phyloP scores from a whole-genome alignment of 768 basidiomycete species.

The Leucocoprinus leucothites region DNA sequence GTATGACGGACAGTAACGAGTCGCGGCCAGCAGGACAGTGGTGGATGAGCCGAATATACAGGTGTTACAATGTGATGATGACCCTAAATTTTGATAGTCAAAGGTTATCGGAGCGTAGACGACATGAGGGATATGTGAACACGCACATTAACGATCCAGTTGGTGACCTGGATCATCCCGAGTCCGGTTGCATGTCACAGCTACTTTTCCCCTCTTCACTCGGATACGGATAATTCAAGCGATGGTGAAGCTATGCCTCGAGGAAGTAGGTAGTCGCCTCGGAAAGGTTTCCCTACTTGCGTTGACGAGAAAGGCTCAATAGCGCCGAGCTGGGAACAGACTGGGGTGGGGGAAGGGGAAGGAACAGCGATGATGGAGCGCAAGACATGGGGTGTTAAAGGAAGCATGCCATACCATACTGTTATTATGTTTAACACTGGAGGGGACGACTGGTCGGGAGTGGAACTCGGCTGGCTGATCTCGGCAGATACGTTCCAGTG shows the following conservation, averaged over 20 bases:
- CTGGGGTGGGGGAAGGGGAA: constrained; percentile 54
- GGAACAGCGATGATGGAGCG: constrained; percentile 38
- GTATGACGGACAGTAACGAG: too few species aligned
- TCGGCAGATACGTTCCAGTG: too few species aligned
- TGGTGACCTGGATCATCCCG: constrained; percentile 87
- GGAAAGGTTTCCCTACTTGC: too few species aligned
- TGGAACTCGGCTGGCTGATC: too few species aligned
- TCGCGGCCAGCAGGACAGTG: too few species aligned
- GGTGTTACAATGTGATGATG: constrained; percentile 80
- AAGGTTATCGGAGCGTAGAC: neutral
- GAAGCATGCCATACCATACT: too few species aligned
- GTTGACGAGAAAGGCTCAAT: too few species aligned
- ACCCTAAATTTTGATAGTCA: constrained; percentile 53
- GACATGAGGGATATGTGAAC: neutral
- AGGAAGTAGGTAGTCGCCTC: constrained; percentile 89
- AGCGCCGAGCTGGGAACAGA: constrained; percentile 52
- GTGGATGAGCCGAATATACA: constrained; percentile 70
- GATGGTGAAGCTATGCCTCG: constrained; percentile 85
- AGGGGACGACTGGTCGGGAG: too few species aligned
- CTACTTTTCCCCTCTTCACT: constrained; percentile 90
- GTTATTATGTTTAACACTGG: too few species aligned
- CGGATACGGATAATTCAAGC: constrained; percentile 87
- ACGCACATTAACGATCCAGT: constrained; percentile 89
- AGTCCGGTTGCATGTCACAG: constrained; percentile 82
- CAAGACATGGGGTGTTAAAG: too few species aligned